Base-by-base conservation (phyloP, 805 yeast genomes). In the Zygotorulaspora sp. region DNA sequence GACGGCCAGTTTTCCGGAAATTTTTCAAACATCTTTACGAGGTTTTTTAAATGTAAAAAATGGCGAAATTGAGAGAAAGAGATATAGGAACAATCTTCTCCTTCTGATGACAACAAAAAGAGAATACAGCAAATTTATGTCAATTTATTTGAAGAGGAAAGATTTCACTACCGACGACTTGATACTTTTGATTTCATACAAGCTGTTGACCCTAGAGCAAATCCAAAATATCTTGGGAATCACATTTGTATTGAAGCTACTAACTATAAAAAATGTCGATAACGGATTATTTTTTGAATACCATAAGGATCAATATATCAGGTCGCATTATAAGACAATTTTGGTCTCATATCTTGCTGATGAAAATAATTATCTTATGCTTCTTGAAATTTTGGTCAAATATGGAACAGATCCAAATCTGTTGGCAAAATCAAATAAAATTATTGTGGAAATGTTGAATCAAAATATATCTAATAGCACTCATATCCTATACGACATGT, bases 111-210 rank as follows among this genome's bases (percentile, higher is more conserved):
- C 50, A 1, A 49, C 48, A 26, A 24, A 23, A 6, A 45, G 52
- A 25, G 63, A 61, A 8, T 58, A 61, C 34, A 54, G 50, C 31
- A 61, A 59, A 27, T 56, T 53, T 32, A 48, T 59, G 55, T 49
- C 63, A 1, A 49, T 61, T 11, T 58, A 46, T 35, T 42, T 61
- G 30, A 61, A 59, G 32, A 47, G 63, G 18, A 57, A 53, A 38
- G 48, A 47, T 36, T 56, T 53, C 22, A 44, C 46, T 9, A 29
- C 39, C 8, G 36, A 38, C 6, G 53, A 54, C 25, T 42, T 61
- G 24, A 32, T 53, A 6, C 30, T 40, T 16, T 38, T 61, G 17
- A 49, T 58, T 3, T 49, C 59, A 1, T 34, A 41, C 6, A 61
- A 59, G 32, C 38, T 58, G n/a, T 32, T 58, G 19, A 50, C 58